Evolutionary conservation across 2,329 filamentous ascomycete genomes (phyloP).

Genomic region (Paecilomyces formosus): DNA sequence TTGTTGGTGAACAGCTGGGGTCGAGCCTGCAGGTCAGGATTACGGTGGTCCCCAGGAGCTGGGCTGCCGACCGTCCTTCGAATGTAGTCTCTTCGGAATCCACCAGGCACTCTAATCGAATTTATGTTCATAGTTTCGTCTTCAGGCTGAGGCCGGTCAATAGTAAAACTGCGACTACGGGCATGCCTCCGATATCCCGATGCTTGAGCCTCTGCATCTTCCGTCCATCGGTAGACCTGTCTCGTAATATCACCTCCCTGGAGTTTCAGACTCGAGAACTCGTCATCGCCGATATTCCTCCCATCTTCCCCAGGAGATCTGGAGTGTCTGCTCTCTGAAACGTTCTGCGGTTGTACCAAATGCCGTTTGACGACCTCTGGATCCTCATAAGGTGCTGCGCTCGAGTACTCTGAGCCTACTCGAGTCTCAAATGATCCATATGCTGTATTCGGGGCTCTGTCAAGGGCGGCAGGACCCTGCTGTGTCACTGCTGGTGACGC

Average conservation of each 20-base stretch:
- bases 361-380: constrained; percentile 87
- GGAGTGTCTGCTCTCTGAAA: constrained; percentile 24
- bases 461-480: constrained; percentile 36
- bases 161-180: constrained; percentile 81
- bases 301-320: constrained; percentile 15
- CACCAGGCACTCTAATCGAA: constrained; percentile 85
- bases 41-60: constrained; percentile 35
- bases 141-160: constrained; percentile 69
- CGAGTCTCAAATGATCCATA: constrained; percentile 77
- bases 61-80: constrained; percentile 66
- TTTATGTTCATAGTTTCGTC: constrained; percentile 77
- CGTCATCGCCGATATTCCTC: constrained; percentile 54
- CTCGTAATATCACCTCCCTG: constrained; percentile 93
- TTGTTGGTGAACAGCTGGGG: constrained; percentile 75
- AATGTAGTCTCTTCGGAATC: constrained; percentile 85
- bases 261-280: constrained; percentile 87
- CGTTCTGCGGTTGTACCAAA: constrained; percentile 62
- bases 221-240: constrained; percentile 93
- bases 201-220: constrained; percentile 67
- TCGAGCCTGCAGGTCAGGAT: constrained; percentile 30
- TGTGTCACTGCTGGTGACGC: constrained; percentile 49
- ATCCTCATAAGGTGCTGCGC: constrained; percentile 66
- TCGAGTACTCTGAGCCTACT: constrained; percentile 38
- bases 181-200: constrained; percentile 49
- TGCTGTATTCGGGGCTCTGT: constrained; percentile 56